phyloP scores from a whole-genome alignment of 768 basidiomycete genomes.

The Epithele typhae region DNA sequence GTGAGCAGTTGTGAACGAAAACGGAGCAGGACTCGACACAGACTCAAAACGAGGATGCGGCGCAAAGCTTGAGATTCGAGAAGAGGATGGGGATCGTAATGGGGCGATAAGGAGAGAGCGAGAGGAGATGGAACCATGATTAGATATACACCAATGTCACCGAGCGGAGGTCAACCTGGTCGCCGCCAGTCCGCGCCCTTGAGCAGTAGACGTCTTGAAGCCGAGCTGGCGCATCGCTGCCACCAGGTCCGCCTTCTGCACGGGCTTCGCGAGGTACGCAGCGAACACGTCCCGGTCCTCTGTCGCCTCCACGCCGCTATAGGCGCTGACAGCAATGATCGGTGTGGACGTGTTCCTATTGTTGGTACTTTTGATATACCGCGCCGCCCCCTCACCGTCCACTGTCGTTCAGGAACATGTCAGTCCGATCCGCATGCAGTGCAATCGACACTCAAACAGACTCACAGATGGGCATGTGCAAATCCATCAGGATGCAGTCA shows the following conservation, averaged over 20 bases:
- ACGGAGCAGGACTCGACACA: constrained; percentile 11
- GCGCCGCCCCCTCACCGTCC: constrained; percentile 93
- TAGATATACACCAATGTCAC: constrained; percentile 16
- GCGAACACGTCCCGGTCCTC: constrained; percentile 70
- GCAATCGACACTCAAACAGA: constrained; percentile 15
- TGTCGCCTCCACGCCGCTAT: constrained; percentile 64
- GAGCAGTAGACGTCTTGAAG: constrained; percentile 80
- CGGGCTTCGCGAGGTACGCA: constrained; percentile 81
- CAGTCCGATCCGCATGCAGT: not conserved
- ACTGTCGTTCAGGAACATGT: constrained; percentile 39
- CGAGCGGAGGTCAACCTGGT: constrained; percentile 15
- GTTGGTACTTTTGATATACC: constrained; percentile 95
- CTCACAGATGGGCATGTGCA: constrained; percentile 92
- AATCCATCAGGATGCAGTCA: constrained; percentile 92
- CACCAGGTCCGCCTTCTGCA: constrained; percentile 84
- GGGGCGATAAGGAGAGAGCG: too few relatives aligned
- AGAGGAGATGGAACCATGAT: constrained; percentile 8
- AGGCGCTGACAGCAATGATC: constrained; percentile 88
- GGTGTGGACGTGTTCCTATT: constrained; percentile 93
- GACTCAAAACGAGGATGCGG: constrained; percentile 12
- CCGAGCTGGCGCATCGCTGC: constrained; percentile 80
- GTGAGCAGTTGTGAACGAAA: constrained; percentile 17
- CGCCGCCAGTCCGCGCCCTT: constrained; percentile 30
- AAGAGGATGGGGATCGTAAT: not conserved
- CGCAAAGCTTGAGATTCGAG: constrained; percentile 4